Base-by-base conservation (phyloP, 1,139 yeast species). In the Candida sojae region DNA sequence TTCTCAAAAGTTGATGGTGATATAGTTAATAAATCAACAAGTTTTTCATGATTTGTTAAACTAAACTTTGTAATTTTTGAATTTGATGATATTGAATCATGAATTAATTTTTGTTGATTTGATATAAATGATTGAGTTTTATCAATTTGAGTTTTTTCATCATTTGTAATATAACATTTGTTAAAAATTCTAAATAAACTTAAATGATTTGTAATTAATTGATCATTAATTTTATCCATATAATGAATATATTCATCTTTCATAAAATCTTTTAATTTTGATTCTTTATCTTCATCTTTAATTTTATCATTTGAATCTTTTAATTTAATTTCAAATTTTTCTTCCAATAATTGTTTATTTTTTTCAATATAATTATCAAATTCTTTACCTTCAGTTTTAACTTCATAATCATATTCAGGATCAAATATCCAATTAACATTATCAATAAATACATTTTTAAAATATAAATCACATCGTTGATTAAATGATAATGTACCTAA, bases 171-270 rank as follows among this genome's bases (percentile, higher is more conserved):
- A 52, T 62, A 79, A 53, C 84, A 79, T 45, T 71, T 68, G 45
- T 76, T 73, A 55, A 68, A 79, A 12, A 76, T 68, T 50, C 78
- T 66, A 40, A 78, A 52, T 52, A 74, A 78, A 3, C 79, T 59
- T 13, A 77, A 56, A 45, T 70, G 73, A 48, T 75, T 73, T 32
- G 71, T 67, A 56, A 77, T 66, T 3, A 51, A 52, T 50, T 70
- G 72, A 57, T 72, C 75, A 13, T 48, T 43, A 8, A 35, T 30
- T 43, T 38, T 4, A 47, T 48, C 28, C 40, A 39, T 8, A 38
- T 49, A 48, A 4, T 45, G 45, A 8, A 51, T 30, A 49, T 59
- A 50, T 52, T 60, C 48, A 42, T 58, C 43, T 46, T 57, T 43
- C 38, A 57, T 50, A 52, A 56, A 50, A 44, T 54, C 45, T 48